Percentiles rank a stretch among this genome's conserved stretches.
These are phyloP conservation scores for Cardiospermum halicacabum DNA, from an alignment of 345 rosid genomes.

Conservation along the genomic window DNA sequence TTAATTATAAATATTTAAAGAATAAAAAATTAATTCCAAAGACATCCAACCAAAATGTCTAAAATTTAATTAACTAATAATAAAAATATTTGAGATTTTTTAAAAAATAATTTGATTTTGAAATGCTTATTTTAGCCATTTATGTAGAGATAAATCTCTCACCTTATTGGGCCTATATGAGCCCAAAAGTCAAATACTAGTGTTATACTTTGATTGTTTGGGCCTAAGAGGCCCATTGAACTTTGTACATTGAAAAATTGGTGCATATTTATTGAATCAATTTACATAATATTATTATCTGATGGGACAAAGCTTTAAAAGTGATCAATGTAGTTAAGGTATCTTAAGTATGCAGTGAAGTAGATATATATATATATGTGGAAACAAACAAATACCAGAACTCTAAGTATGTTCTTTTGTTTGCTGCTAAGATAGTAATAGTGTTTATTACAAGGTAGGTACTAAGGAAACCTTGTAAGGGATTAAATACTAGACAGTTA, in stretches of 20 bases:
- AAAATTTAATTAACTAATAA: too few relatives aligned
- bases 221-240: not conserved
- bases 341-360: not conserved
- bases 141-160: too few relatives aligned
- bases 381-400: not conserved
- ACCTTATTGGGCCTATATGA: too few relatives aligned
- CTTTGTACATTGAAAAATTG: not conserved
- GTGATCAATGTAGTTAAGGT: not conserved
- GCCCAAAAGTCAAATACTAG: too few relatives aligned
- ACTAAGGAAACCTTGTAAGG: conserved; percentile 2
- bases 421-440: conserved; percentile 2
- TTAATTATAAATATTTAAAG: too few relatives aligned
- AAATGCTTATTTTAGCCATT: too few relatives aligned
- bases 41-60: too few relatives aligned
- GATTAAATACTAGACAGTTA: not conserved
- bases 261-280: not conserved
- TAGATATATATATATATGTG: too few relatives aligned
- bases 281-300: not conserved
- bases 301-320: not conserved
- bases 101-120: too few relatives aligned
- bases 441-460: conserved; percentile 5
- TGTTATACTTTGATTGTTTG: not conserved
- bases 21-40: too few relatives aligned
- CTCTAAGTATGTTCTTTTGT: not conserved
- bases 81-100: too few relatives aligned